phyloP scores from a whole-genome alignment of 768 basidiomycete species.

The Psilocybe sp. region DNA sequence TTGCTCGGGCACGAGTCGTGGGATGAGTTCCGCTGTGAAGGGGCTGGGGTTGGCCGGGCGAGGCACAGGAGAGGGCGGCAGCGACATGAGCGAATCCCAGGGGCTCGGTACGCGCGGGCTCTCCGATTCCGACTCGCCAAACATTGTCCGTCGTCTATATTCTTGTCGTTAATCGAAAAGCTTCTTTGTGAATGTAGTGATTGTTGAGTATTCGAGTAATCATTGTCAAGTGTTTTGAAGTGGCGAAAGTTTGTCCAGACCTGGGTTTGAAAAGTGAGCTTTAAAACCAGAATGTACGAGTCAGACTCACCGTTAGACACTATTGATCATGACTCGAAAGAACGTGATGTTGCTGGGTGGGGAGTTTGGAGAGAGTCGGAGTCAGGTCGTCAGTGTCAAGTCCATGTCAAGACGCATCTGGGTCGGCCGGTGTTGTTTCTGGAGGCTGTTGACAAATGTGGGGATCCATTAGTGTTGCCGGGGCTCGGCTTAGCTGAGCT shows the following conservation, averaged over 20 bases:
- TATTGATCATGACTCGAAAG: neutral
- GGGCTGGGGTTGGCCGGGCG: conserved; percentile 28
- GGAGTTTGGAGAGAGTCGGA: neutral
- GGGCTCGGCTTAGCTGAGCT: no score
- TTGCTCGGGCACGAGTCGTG: conserved; percentile 72
- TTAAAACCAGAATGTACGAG: neutral
- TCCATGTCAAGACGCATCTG: neutral
- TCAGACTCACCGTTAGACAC: conserved; percentile 11
- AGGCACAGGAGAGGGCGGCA: conserved; percentile 41
- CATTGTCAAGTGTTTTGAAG: conserved; percentile 20
- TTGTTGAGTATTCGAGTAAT: conserved; percentile 27
- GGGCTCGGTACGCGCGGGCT: conserved; percentile 77
- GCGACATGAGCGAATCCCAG: conserved; percentile 74
- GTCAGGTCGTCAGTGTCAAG: no score
- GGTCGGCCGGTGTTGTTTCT: no score
- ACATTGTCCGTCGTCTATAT: conserved; percentile 44
- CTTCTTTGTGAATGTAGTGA: conserved; percentile 12
- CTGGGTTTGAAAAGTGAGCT: conserved; percentile 4
- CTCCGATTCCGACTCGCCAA: conserved; percentile 80
- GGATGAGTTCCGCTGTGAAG: conserved; percentile 37
- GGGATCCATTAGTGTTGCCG: no score
- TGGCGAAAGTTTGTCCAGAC: conserved; percentile 1
- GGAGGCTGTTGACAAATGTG: no score
- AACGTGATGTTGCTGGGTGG: neutral
- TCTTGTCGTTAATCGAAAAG: conserved; percentile 5